Conservation (phyloP, 176 grass and related monocot species). For the Aegilops longissima region DNA sequence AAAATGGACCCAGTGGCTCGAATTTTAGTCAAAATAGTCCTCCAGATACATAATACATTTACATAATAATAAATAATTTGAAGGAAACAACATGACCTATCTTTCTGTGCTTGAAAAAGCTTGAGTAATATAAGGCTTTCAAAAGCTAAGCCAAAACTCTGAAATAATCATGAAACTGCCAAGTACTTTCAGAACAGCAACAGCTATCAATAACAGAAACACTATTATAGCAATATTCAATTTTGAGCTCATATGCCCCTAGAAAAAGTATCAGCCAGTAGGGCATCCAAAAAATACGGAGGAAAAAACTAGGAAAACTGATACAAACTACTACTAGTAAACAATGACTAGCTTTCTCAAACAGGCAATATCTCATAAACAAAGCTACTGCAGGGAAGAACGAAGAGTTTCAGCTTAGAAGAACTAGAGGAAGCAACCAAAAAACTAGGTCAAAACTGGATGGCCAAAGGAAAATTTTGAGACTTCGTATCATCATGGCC, state of each 20-base stretch:
- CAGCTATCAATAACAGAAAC: not conserved
- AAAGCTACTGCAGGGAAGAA: not conserved
- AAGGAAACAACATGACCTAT: not conserved
- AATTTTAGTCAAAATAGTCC: not conserved
- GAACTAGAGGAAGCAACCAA: not conserved
- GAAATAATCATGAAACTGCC: not conserved
- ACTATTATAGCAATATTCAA: not conserved
- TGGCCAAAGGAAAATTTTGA: not conserved
- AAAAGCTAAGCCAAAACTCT: not conserved
- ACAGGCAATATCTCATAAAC: not conserved
- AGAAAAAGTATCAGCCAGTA: not conserved
- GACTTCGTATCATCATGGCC: not conserved
- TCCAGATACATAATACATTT: slow-evolving; percentile 11
- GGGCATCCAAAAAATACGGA: not conserved
- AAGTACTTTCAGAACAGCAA: not conserved
- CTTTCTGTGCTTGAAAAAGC: not conserved
- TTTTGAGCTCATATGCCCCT: not conserved
- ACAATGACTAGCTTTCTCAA: not conserved
- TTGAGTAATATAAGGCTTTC: not conserved
- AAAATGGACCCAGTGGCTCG: slow-evolving; percentile 1
- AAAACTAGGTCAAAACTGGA: not conserved
- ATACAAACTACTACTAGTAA: not conserved
- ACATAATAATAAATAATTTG: not conserved
- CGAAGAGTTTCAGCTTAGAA: too few species aligned
- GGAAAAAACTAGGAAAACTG: not conserved